phyloP scores from a whole-genome alignment of 176 grass and related monocot genomes.

The Bromus sterilis region DNA sequence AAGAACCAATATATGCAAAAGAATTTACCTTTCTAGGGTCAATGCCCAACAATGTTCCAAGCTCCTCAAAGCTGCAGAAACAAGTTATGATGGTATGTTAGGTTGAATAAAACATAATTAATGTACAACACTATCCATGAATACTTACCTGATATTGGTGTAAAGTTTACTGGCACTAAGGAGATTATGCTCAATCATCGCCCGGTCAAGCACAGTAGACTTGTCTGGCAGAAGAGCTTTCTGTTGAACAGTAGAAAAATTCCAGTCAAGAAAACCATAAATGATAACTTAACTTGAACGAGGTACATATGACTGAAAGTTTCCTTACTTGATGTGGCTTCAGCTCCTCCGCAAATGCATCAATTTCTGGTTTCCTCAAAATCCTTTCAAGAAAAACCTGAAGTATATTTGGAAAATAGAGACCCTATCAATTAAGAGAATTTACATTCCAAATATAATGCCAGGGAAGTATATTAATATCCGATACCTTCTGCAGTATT shows the following conservation, averaged over 20 bases:
- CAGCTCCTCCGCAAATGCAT: constrained; percentile 95
- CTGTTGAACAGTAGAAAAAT: constrained; percentile 38
- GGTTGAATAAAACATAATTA: constrained; percentile 15
- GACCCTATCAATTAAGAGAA: not conserved
- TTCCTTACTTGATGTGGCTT: constrained; percentile 78
- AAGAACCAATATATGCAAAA: not conserved
- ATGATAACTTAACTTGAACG: not conserved
- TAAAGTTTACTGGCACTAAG: constrained; percentile 95
- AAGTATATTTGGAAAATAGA: not conserved
- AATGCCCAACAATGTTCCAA: constrained; percentile 93
- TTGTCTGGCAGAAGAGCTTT: constrained; percentile 95
- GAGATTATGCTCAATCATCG: constrained; percentile 99
- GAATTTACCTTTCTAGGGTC: constrained; percentile 74
- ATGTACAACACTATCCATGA: not conserved
- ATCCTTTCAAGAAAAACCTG: constrained; percentile 99
- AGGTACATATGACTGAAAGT: not conserved
- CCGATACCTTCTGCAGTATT: constrained; percentile 86
- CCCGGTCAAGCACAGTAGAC: constrained; percentile 92
- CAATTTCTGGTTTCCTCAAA: constrained; percentile 98
- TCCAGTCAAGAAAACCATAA: not conserved
- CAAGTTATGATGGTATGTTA: not conserved
- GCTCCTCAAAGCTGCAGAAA: constrained; percentile 81
- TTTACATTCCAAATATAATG: not conserved
- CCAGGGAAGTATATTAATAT: not conserved
- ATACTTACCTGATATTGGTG: constrained; percentile 88